Conservation (phyloP, 768 basidiomycete species). For the Mycena rosella region DNA sequence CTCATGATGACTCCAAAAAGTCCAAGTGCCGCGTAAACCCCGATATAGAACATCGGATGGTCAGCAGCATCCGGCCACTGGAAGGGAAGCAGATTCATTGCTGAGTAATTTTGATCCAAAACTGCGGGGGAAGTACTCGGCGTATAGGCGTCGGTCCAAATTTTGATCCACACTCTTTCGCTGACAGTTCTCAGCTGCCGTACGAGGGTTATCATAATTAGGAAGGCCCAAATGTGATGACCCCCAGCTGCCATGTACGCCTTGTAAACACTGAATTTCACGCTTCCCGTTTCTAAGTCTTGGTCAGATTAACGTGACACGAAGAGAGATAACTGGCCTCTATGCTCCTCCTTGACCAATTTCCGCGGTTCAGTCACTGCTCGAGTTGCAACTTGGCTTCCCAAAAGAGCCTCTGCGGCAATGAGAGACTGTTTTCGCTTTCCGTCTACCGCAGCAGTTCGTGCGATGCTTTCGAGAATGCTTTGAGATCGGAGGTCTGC, state of each 20-base stretch:
- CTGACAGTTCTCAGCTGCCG: background rate
- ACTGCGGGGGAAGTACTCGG: background rate
- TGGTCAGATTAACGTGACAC: background rate
- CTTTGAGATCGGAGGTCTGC: background rate
- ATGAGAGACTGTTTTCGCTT: background rate
- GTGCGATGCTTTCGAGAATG: background rate
- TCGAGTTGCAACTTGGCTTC: background rate
- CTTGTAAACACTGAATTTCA: constrained; percentile 81
- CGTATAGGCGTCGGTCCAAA: background rate
- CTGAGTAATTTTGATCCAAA: background rate
- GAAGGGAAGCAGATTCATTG: constrained; percentile 36
- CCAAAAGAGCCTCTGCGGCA: background rate
- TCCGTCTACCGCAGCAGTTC: background rate
- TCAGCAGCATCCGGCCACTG: constrained; percentile 63
- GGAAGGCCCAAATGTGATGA: background rate
- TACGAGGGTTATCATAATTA: background rate
- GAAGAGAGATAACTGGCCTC: constrained; percentile 40
- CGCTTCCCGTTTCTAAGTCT: constrained; percentile 73
- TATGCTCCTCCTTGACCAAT: constrained; percentile 64
- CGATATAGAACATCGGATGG: constrained; percentile 79
- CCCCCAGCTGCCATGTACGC: constrained; percentile 71
- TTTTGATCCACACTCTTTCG: background rate
- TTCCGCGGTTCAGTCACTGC: constrained; percentile 63
- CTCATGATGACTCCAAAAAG: background rate
- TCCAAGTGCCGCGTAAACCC: constrained; percentile 73